phyloP scores from a whole-genome alignment of 1,284 basidiomycete species.

The Rugosomyces carneus region DNA sequence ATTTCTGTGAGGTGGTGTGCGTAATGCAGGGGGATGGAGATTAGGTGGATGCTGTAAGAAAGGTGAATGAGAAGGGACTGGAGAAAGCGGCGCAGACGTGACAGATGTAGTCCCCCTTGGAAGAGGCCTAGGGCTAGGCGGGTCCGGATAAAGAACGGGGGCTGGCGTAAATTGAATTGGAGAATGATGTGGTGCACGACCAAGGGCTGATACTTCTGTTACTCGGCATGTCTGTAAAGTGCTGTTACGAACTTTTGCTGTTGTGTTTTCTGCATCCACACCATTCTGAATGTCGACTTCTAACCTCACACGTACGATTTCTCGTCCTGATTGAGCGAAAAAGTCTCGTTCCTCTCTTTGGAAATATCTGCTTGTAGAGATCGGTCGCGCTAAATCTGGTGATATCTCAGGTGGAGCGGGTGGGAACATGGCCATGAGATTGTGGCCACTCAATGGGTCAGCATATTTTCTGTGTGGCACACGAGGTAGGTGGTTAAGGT shows the following conservation, averaged over 20 bases:
- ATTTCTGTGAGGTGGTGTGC: slow-evolving; percentile 41
- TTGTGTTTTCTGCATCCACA: slow-evolving; percentile 15
- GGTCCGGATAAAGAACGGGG: slow-evolving; percentile 27
- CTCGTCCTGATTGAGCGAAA: slow-evolving; percentile 66
- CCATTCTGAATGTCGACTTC: slow-evolving; percentile 46
- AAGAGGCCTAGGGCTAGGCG: slow-evolving; percentile 23
- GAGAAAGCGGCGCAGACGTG: slow-evolving; percentile 26
- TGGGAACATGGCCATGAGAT: slow-evolving; percentile 76
- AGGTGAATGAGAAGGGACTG: slow-evolving; percentile 28
- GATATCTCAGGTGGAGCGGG: slow-evolving; percentile 52
- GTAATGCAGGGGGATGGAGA: slow-evolving; percentile 35
- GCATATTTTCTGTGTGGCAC: slow-evolving; percentile 51
- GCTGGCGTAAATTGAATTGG: slow-evolving; percentile 23
- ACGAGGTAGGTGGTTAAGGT: slow-evolving; percentile 44
- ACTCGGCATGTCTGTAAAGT: slow-evolving; percentile 20
- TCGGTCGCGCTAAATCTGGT: slow-evolving; percentile 40
- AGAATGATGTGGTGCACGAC: slow-evolving; percentile 23
- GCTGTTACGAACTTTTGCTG: slow-evolving; percentile 18
- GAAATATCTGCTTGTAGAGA: slow-evolving; percentile 64
- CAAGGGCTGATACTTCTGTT: too few relatives aligned
- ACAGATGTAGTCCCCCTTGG: slow-evolving; percentile 27
- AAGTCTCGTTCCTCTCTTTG: slow-evolving; percentile 67
- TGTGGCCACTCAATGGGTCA: slow-evolving; percentile 68
- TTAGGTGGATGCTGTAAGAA: slow-evolving; percentile 33
- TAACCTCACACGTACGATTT: slow-evolving; percentile 65